Evolutionary conservation across 2,329 filamentous ascomycete genomes (phyloP), one percentile per base, ranked within the genome.

Genomic region (Lecanicillium sp.): DNA sequence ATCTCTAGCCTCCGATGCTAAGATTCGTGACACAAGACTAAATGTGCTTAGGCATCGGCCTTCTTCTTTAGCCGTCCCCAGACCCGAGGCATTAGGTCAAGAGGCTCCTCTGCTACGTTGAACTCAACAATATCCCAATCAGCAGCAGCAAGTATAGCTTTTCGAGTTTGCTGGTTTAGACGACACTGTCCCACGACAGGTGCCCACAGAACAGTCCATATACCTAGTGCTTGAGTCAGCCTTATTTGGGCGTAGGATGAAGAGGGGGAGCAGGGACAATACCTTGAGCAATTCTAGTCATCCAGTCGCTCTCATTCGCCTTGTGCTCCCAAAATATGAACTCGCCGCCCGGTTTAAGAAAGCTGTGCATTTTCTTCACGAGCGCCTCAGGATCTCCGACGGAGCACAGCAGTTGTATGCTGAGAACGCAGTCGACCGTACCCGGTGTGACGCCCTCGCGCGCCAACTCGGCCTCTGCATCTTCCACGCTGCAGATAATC

Each of bases 281-380:
- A 59, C 57, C 46, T 50, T 60, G 56, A 14, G 38, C 51, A 20
- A 45, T 27, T 22, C 40, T 40, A 4, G 62, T 63, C 14, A 57
- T 17, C 28, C 14, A 17, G 19, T 57, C 42, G 13, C 19, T 17
- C 15, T 43, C 42, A 37, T 46, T 59, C 37, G 42, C 43, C 37
- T 45, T 48, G 40, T 68, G 65, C 43, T 69, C 66, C 59, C 66
- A 68, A 40, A 69, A 68, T n/a, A 69, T 51, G 41, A 69, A 61
- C 34, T 56, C 58, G 10, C 66, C 66, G 2, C 65, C 65, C 0
- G 66, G 65, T 40, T 61, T 68, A 20, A 69, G 44, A 15, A 69
- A 44, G 36, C 55, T 56, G 47, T 61, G 65, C 19, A 66, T 42
- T 36, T 52, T 46, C 38, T 41, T 50, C 41, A 55, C 51, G 22